phyloP scores from a whole-genome alignment of 2,329 filamentous ascomycete species.

The Diaporthe sp. region DNA sequence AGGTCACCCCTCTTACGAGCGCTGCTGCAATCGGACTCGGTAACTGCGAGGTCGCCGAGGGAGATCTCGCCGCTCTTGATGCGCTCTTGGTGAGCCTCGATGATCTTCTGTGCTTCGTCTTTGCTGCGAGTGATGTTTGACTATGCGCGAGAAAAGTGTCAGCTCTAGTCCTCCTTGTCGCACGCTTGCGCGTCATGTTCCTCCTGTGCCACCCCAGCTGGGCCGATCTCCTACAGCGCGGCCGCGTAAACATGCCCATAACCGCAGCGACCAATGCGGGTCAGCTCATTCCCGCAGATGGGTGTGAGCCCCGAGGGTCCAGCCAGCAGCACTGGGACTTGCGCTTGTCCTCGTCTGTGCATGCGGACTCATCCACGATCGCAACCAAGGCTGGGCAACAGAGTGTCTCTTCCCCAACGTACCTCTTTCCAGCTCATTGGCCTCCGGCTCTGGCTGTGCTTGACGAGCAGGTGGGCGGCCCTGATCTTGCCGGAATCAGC shows the following conservation, averaged over 20 bases:
- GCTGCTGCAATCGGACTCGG: conserved; percentile 95
- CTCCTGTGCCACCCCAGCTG: background rate
- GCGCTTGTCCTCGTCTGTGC: background rate
- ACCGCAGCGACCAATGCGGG: background rate
- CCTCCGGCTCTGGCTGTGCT: conserved; percentile 88
- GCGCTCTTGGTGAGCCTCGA: conserved; percentile 78
- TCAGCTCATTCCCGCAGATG: background rate
- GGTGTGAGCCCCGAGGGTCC: background rate
- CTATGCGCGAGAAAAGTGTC: conserved; percentile 45
- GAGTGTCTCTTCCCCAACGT: conserved; percentile 36
- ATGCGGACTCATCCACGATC: background rate
- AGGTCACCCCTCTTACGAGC: conserved; percentile 94
- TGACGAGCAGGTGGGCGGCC: conserved; percentile 91
- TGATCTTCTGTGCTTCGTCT: conserved; percentile 84
- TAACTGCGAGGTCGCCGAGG: conserved; percentile 85
- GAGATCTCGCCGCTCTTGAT: conserved; percentile 77
- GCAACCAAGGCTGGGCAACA: background rate
- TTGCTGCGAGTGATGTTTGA: conserved; percentile 88
- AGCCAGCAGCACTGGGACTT: background rate
- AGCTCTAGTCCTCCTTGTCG: background rate
- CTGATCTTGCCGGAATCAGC: conserved; percentile 80
- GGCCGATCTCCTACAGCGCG: background rate
- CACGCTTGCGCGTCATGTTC: background rate
- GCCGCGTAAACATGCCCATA: background rate
- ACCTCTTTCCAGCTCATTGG: conserved; percentile 93